Evolutionary conservation across 164 flowering plant genomes (phyloP).

Genomic region (Taxillus chinensis): DNA sequence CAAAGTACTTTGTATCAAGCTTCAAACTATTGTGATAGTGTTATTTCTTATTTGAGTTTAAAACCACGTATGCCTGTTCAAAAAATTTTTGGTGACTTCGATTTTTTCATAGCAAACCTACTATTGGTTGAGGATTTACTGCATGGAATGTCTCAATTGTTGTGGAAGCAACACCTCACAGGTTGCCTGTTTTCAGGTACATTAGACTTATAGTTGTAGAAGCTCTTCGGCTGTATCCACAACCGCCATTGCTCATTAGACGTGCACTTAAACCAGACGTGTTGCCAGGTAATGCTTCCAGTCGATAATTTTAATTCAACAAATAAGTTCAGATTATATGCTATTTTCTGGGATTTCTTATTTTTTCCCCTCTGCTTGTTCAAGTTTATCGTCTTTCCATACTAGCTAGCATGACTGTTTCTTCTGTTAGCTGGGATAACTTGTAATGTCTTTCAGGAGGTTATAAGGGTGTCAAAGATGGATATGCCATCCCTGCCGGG

Average conservation of each 20-base stretch:
- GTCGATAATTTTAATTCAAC: too few relatives aligned
- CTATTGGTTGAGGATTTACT: neutral
- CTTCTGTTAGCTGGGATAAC: neutral
- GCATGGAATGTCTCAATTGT: neutral
- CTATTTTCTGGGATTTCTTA: neutral
- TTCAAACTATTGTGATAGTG: neutral
- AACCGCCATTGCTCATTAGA: conserved; percentile 91
- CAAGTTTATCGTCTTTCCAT: neutral
- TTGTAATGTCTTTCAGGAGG: conserved; percentile 52
- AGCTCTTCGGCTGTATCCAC: conserved; percentile 90
- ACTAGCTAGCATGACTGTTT: neutral
- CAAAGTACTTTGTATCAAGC: too few relatives aligned
- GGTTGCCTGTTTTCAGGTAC: conserved; percentile 46
- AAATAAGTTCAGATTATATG: too few relatives aligned
- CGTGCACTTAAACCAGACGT: conserved; percentile 77
- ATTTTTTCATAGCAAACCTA: neutral
- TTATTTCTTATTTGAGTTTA: neutral
- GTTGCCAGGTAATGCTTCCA: conserved; percentile 59
- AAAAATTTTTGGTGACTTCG: neutral
- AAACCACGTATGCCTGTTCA: neutral
- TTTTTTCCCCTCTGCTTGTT: neutral
- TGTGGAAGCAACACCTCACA: neutral
- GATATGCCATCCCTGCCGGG: conserved; percentile 77
- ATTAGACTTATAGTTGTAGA: conserved; percentile 78
- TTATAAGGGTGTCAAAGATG: conserved; percentile 68